Base-by-base conservation (phyloP, 768 basidiomycete genomes). In the Amanita pallidorosea region DNA sequence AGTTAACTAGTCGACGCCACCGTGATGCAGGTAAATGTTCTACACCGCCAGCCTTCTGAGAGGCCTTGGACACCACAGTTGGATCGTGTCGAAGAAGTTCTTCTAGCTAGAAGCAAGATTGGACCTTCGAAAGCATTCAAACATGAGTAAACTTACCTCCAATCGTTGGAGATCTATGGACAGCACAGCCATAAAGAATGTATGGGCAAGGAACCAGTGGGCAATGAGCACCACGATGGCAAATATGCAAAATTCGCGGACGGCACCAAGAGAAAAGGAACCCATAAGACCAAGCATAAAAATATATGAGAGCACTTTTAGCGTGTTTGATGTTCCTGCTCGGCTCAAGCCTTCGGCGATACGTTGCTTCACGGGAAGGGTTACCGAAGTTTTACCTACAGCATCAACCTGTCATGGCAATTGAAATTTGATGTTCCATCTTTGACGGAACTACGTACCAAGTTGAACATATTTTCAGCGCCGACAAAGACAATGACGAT, bases 201-300 rank as follows among this genome's bases (percentile, higher is more conserved):
- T 96, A 61, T 96, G 90, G 13, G 95, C 85, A 54, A 98, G 75
- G 69, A 94, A 95, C 92, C 92, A 98, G 63, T 98, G 94, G 13
- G 92, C 93, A 27, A 97, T 86, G 18, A 97, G 75, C 9, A 97
- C 91, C 20, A 97, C 91, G 40, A 92, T 83, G 0, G 92, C 91
- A 62, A 98, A 97, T 3, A 82, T 75, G 64, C 93, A 95, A 61
- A 97, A 95, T 59, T 97, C 91, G 35, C 88, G 80, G 33, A 94
- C 88, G 1, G 89, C 85, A 37, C 89, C 86, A 13, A 74, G 76
- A 40, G 85, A 77, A 59, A 88, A 80, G 41, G 83, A 69, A 13
- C 85, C 85, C 44, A 92, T 81, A 54, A 84, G 63, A 3, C 85
- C 83, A 5, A 95, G 77, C 47, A 94, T 80, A 27, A 72, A 61